Evolutionary conservation across 495 filamentous ascomycete genomes (phyloP).

Genomic region (Sphaerosporella brunnea): DNA sequence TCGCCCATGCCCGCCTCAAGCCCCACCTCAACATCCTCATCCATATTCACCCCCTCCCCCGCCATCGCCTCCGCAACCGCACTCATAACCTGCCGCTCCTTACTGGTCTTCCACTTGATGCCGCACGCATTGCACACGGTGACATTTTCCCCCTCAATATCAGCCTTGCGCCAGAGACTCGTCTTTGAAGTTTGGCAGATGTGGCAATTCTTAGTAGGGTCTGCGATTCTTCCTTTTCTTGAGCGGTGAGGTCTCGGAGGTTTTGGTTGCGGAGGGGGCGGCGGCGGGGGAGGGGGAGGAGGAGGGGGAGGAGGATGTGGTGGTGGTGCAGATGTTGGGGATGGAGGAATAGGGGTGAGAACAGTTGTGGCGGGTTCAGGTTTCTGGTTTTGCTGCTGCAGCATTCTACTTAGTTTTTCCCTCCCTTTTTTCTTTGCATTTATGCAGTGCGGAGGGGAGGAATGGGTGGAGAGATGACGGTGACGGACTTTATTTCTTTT

Average conservation of each 20-base stretch:
- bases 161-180: constrained; percentile 25
- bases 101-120: constrained; percentile 26
- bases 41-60: background rate
- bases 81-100: constrained; percentile 19
- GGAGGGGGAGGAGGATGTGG: background rate
- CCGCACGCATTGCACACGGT: constrained; percentile 27
- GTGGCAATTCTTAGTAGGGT: constrained; percentile 25
- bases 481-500: constrained; percentile 2
- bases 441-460: background rate
- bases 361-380: background rate
- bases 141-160: constrained; percentile 24
- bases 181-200: constrained; percentile 25
- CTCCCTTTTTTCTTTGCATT: background rate
- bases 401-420: too few relatives aligned
- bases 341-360: background rate
- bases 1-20: background rate
- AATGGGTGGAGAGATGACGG: background rate
- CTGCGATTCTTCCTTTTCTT: constrained; percentile 25
- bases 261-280: background rate
- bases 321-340: background rate
- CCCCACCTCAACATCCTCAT: background rate
- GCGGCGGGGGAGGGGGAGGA: background rate
- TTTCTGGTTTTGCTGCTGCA: too few relatives aligned
- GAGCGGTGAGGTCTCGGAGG: constrained; percentile 21
- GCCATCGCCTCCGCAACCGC: constrained; percentile 6